A percentile compares a stretch with the other conserved stretches of the same genome.
Evolutionary conservation across 2,329 filamentous ascomycete genomes (phyloP).

Genomic region (Exophiala spinifera): DNA sequence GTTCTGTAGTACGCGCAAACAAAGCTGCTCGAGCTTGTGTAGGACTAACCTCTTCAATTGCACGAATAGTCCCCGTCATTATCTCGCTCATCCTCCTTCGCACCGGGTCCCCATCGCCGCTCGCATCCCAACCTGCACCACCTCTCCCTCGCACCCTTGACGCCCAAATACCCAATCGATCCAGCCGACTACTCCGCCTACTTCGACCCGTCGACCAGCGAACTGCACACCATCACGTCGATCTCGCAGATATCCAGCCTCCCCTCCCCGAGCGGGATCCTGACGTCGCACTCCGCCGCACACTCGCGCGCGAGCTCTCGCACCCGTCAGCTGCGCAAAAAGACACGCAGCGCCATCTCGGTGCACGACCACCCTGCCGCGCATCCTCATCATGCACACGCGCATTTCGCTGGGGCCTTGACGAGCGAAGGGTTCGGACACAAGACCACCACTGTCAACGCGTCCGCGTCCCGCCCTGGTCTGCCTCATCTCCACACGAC

Average conservation of each 20-base stretch:
- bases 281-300: constrained; percentile 17
- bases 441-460: neutral
- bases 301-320: constrained; percentile 25
- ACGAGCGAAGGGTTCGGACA: constrained; percentile 24
- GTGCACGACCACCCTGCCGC: constrained; percentile 6
- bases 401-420: constrained; percentile 12
- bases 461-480: neutral
- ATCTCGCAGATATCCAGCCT: constrained; percentile 31
- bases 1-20: too few relatives aligned
- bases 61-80: constrained; percentile 16
- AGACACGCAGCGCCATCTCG: constrained; percentile 19
- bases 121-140: constrained; percentile 59
- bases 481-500: constrained; percentile 8
- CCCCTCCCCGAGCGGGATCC: constrained; percentile 27
- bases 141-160: constrained; percentile 60
- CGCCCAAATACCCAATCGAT: constrained; percentile 53
- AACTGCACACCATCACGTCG: constrained; percentile 38
- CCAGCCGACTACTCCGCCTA: constrained; percentile 35
- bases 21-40: too few relatives aligned
- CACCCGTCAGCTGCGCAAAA: constrained; percentile 19
- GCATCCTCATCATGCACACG: constrained; percentile 2
- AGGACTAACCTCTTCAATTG: too few relatives aligned
- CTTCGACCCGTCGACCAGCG: constrained; percentile 34
- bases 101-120: constrained; percentile 41
- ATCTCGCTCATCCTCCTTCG: constrained; percentile 28